Evolutionary conservation across 495 filamentous ascomycete genomes (phyloP).

Genomic region (Daldinia grandis): DNA sequence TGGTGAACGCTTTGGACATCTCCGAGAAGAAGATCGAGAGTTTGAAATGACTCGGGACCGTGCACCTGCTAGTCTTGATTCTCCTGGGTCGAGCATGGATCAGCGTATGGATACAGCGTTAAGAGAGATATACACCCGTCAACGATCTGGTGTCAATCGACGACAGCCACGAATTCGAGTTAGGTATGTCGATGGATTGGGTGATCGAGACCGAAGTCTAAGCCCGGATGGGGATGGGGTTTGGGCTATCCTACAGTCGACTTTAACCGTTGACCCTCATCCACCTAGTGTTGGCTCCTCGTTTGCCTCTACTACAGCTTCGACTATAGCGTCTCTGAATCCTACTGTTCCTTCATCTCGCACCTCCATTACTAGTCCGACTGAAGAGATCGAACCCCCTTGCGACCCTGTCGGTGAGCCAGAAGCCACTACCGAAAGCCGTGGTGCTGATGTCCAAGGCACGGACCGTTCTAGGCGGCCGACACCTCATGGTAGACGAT

Average conservation of each 20-base stretch:
- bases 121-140: neutral
- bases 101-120: neutral
- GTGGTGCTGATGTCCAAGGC: slow-evolving; percentile 29
- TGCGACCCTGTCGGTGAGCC: slow-evolving; percentile 53
- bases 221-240: slow-evolving; percentile 74
- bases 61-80: neutral
- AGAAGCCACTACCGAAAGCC: slow-evolving; percentile 47
- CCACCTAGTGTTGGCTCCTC: slow-evolving; percentile 82
- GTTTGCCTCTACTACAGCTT: slow-evolving; percentile 73
- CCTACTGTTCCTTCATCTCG: slow-evolving; percentile 46
- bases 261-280: slow-evolving; percentile 80
- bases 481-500: slow-evolving; percentile 28
- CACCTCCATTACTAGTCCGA: slow-evolving; percentile 49
- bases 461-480: slow-evolving; percentile 1
- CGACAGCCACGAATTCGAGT: neutral
- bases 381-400: slow-evolving; percentile 45
- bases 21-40: neutral
- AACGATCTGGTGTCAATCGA: neutral
- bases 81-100: neutral
- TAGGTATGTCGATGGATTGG: slow-evolving; percentile 71
- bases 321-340: slow-evolving; percentile 48
- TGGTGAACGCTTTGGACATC: neutral
- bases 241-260: slow-evolving; percentile 84
- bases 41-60: neutral
- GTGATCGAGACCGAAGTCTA: slow-evolving; percentile 81